These are phyloP conservation scores for Royoungia palumana DNA, from an alignment of 768 basidiomycete genomes.

Conservation along the genomic window DNA sequence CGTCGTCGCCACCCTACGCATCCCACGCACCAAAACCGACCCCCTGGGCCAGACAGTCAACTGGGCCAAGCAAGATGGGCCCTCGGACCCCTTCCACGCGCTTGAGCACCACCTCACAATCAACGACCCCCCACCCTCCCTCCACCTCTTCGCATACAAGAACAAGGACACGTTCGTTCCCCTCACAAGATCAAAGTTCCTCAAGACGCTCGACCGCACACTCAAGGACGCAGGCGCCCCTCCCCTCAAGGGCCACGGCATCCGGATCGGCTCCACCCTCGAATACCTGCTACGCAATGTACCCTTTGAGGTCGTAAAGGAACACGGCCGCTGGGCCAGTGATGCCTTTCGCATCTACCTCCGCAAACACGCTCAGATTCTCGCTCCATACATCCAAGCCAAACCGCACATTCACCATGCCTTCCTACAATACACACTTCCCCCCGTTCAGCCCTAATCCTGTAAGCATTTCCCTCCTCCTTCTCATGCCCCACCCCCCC, in stretches of 20 bases:
- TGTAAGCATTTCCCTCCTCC: too few species aligned
- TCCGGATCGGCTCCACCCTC: conserved; percentile 32
- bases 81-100: background rate
- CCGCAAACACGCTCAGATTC: conserved; percentile 25
- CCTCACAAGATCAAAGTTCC: background rate
- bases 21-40: background rate
- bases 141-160: background rate
- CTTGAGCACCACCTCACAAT: background rate
- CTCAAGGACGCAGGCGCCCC: background rate
- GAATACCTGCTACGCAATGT: conserved; percentile 36
- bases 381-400: conserved; percentile 30
- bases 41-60: background rate
- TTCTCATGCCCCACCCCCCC: too few species aligned
- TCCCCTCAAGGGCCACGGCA: conserved; percentile 17
- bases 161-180: background rate
- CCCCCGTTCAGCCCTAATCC: background rate
- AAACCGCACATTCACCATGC: conserved; percentile 7
- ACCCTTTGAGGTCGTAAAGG: conserved; percentile 20
- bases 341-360: conserved; percentile 33
- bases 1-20: background rate
- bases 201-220: background rate
- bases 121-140: background rate
- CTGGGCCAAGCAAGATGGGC: background rate
- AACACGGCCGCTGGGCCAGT: conserved; percentile 34
- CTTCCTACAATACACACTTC: conserved; percentile 11